Evolutionary conservation across 169 alveolate species (phyloP).

Genomic region (Babesia sp.): DNA sequence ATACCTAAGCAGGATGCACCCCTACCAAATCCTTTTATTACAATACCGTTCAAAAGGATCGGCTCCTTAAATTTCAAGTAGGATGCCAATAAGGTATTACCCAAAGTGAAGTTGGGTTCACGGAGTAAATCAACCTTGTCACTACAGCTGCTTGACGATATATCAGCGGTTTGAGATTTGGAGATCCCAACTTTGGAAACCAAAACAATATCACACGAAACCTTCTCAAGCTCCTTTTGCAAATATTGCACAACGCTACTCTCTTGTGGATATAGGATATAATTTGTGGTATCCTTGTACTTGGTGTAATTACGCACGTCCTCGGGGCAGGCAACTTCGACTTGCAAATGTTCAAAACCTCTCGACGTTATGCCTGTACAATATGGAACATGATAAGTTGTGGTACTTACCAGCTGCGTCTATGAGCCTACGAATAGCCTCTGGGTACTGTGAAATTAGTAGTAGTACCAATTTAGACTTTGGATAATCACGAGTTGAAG

Average conservation of each 20-base stretch:
- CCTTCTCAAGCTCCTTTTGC: background rate
- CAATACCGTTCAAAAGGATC: constrained; percentile 20
- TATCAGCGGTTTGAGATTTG: background rate
- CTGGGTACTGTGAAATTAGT: background rate
- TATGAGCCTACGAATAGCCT: background rate
- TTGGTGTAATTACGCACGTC: background rate
- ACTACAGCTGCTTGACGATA: background rate
- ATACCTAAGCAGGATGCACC: constrained; percentile 51
- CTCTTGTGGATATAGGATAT: constrained; percentile 9
- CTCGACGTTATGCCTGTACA: too few species aligned
- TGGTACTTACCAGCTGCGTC: constrained; percentile 12
- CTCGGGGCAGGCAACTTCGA: background rate
- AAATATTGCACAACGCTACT: background rate
- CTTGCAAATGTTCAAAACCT: too few species aligned
- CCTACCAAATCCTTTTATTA: constrained; percentile 46
- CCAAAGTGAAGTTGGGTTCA: background rate
- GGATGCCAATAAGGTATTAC: background rate
- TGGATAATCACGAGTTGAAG: background rate
- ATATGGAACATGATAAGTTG: too few species aligned
- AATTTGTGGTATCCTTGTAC: background rate
- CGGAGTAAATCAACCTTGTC: constrained; percentile 9
- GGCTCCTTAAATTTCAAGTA: constrained; percentile 17
- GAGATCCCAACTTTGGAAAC: too few species aligned
- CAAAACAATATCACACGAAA: background rate
- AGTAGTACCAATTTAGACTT: background rate